Evolutionary conservation across 2,329 filamentous ascomycete genomes (phyloP).

Genomic region (Periconia sp.): DNA sequence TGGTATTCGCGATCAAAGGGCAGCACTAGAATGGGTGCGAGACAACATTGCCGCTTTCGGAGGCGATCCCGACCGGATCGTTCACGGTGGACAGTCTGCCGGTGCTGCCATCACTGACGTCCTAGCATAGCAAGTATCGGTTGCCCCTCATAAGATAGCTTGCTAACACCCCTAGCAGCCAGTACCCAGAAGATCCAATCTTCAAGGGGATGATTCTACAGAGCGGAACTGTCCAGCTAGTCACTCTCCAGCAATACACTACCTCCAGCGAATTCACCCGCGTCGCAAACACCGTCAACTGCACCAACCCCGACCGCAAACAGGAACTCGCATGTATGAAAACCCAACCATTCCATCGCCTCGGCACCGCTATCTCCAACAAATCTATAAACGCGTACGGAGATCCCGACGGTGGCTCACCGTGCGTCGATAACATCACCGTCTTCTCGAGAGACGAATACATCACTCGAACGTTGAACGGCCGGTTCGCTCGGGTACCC

Average conservation of each 20-base stretch:
- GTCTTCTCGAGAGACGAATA: constrained; percentile 4
- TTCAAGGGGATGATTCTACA: constrained; percentile 45
- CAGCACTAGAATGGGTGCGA: constrained; percentile 36
- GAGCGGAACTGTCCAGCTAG: constrained; percentile 3
- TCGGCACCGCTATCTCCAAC: constrained; percentile 25
- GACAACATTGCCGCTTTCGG: constrained; percentile 37
- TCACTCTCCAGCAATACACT: not conserved
- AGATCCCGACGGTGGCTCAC: constrained; percentile 15
- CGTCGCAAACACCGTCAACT: constrained; percentile 7
- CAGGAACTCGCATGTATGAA: constrained; percentile 14
- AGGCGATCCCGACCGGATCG: constrained; percentile 29
- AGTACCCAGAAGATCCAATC: constrained; percentile 50
- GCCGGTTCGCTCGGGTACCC: not conserved
- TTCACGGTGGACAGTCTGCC: constrained; percentile 34
- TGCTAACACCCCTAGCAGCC: constrained; percentile 6
- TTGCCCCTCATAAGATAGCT: too few relatives aligned
- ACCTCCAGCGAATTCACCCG: constrained; percentile 8
- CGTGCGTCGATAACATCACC: constrained; percentile 10
- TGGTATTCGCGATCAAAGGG: constrained; percentile 37
- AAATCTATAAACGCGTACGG: constrained; percentile 33
- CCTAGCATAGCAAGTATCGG: constrained; percentile 41
- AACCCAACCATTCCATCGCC: constrained; percentile 37
- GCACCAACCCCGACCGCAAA: not conserved
- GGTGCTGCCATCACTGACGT: constrained; percentile 44
- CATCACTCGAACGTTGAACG: constrained; percentile 1